These are phyloP conservation scores for Clonostachys solani DNA, from an alignment of 2,329 filamentous ascomycete genomes.

Conservation along the genomic window DNA sequence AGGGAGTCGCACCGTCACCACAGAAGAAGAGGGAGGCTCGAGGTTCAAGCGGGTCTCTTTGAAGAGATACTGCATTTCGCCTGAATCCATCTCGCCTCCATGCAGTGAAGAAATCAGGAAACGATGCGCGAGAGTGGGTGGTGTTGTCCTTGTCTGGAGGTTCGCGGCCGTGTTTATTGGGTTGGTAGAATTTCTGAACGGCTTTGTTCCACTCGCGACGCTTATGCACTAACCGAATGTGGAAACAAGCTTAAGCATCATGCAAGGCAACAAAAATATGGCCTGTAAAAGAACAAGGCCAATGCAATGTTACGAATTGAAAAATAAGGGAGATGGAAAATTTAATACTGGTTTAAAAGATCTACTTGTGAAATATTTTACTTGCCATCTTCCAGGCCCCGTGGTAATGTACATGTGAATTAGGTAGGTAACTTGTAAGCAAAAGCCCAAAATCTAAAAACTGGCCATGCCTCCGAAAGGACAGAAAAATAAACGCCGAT, in stretches of 20 bases:
- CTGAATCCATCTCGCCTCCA: constrained; percentile 66
- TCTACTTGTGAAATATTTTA: too few relatives aligned
- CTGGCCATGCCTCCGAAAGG: too few relatives aligned
- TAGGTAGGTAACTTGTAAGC: not conserved
- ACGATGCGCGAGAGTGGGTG: not conserved
- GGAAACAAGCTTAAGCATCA: constrained; percentile 23
- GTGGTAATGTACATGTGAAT: too few relatives aligned
- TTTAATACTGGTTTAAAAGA: too few relatives aligned
- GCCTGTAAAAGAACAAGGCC: too few relatives aligned
- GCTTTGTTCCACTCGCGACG: not conserved
- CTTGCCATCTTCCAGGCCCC: too few relatives aligned
- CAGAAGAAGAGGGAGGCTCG: constrained; percentile 64
- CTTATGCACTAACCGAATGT: constrained; percentile 23
- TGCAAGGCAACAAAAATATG: too few relatives aligned
- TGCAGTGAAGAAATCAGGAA: constrained; percentile 19
- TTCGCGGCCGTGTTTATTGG: constrained; percentile 10
- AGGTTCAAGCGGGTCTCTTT: constrained; percentile 85
- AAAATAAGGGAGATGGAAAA: too few relatives aligned
- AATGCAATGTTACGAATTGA: too few relatives aligned
- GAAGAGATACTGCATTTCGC: constrained; percentile 64
- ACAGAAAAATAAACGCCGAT: too few relatives aligned
- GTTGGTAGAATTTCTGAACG: constrained; percentile 24
- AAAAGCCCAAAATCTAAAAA: not conserved
- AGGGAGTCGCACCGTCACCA: constrained; percentile 67
- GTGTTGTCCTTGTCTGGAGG: constrained; percentile 1